phyloP scores from a whole-genome alignment of 2,329 filamentous ascomycete genomes.

The Sclerotinia trifoliorum region DNA sequence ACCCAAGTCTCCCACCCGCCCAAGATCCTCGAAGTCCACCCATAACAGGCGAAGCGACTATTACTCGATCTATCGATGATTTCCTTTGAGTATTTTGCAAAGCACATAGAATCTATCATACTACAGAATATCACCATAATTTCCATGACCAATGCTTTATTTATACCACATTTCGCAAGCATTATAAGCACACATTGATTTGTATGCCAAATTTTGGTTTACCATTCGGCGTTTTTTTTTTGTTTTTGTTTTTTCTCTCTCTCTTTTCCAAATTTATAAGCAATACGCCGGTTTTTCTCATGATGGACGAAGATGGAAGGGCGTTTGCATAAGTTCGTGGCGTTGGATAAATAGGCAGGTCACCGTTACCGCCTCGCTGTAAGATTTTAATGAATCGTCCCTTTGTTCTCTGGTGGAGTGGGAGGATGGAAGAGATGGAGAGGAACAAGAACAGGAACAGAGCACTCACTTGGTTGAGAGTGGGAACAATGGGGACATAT shows the following conservation, averaged over 20 bases:
- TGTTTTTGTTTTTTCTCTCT: background rate
- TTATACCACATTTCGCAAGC: constrained; percentile 23
- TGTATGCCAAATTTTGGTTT: constrained; percentile 21
- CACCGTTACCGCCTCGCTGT: constrained; percentile 22
- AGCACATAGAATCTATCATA: constrained; percentile 19
- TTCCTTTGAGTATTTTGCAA: constrained; percentile 54
- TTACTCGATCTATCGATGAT: constrained; percentile 76
- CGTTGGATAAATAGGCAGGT: constrained; percentile 24
- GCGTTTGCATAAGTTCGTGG: constrained; percentile 24
- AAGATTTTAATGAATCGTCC: constrained; percentile 24
- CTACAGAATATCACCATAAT: constrained; percentile 19
- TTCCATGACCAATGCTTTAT: constrained; percentile 20
- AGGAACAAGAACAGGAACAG: background rate
- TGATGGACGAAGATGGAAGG: constrained; percentile 23
- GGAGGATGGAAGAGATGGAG: constrained; percentile 11
- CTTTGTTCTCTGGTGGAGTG: constrained; percentile 11
- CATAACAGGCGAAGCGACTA: constrained; percentile 70
- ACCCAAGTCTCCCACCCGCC: constrained; percentile 30
- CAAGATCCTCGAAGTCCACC: constrained; percentile 73
- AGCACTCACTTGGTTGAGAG: constrained; percentile 9
- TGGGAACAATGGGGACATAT: constrained; percentile 5
- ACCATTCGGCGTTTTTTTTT: constrained; percentile 17
- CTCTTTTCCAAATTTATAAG: constrained; percentile 15
- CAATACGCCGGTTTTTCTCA: constrained; percentile 20
- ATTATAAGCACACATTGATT: constrained; percentile 21